Base-by-base conservation (phyloP, 2,329 filamentous ascomycete genomes). In the Apiospora sp. region DNA sequence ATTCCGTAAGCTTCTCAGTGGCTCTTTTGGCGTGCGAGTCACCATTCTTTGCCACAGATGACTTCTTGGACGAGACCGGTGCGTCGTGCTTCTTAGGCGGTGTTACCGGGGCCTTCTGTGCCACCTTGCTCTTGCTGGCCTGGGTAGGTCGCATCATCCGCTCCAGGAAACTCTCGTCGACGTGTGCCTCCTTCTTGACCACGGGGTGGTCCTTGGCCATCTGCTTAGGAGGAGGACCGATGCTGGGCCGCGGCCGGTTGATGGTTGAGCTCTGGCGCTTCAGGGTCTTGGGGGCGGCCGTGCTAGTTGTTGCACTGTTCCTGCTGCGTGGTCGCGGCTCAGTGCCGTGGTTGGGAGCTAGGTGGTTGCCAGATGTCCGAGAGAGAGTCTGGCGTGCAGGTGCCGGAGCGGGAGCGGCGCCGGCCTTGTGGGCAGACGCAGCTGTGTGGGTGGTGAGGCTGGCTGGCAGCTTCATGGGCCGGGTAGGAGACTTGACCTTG, bases 101-200 rank as follows among this genome's bases (percentile, higher is more conserved):
- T 0, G 88, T 88, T 0, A 82, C 75, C 1, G 86, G 82, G 0
- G 80, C 80, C 82, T 93, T 94, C 6, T 93, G 92, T 3, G 89
- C 84, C 0, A 88, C 88, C 83, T 94, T 94, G 75, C 87, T 91
- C 12, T 91, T 87, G 6, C 91, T 94, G 67, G 89, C 86, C 64
- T 92, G 89, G 0, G 93, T 95, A 2, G 93, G 93, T 54, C 93
- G 87, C 90, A 92, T 95, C 93, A 95, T 94, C 70, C 93, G 89
- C n/a, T 92, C 92, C 37, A 95, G 83, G 82, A 95, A 95, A 19
- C 90, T 83, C 75, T 93, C 91, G 75, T 94, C 92, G 1, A 92
- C 86, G 24, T 88, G 87, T 67, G 85, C 86, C 37, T 88, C 84
- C 73, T 86, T 85, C 76, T 87, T 87, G 1, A 84, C 80, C 8